Conservation (phyloP, 2,329 filamentous ascomycete species). For the Talaromyces albobiverticillius region DNA sequence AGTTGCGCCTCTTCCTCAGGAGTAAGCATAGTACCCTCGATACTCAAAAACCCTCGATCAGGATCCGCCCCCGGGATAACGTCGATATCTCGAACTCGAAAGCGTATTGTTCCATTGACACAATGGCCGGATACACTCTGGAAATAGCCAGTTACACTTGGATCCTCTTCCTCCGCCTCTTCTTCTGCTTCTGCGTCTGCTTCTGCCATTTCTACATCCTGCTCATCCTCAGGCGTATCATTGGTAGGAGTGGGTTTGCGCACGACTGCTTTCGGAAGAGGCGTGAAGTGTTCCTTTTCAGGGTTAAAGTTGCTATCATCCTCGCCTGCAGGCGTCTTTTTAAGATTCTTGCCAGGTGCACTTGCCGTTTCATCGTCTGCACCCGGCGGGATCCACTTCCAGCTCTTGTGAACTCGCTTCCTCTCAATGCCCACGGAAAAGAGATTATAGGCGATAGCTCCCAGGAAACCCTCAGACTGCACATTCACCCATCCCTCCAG, state of each 20-base stretch:
- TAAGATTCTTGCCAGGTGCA: slow-evolving; percentile 17
- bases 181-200: no score
- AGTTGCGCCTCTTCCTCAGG: slow-evolving; percentile 64
- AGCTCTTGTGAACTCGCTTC: slow-evolving; percentile 69
- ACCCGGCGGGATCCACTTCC: slow-evolving; percentile 73
- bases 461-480: slow-evolving; percentile 84
- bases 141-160: slow-evolving; percentile 69
- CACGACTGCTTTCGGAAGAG: slow-evolving; percentile 31
- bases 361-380: slow-evolving; percentile 22
- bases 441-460: slow-evolving; percentile 82
- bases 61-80: slow-evolving; percentile 65
- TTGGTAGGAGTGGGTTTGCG: slow-evolving; percentile 25
- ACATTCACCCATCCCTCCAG: slow-evolving; percentile 81
- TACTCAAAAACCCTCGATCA: slow-evolving; percentile 72
- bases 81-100: slow-evolving; percentile 82
- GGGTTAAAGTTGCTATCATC: slow-evolving; percentile 33
- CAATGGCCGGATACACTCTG: slow-evolving; percentile 66
- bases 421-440: slow-evolving; percentile 88
- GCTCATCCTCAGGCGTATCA: slow-evolving; percentile 18
- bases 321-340: slow-evolving; percentile 21
- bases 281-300: slow-evolving; percentile 39
- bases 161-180: slow-evolving; percentile 50
- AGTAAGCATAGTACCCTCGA: slow-evolving; percentile 82
- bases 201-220: no score
- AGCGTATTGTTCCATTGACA: slow-evolving; percentile 68